Evolutionary conservation across 371 early-diverging fungal species (phyloP).

Genomic region (Mucor piriformis): DNA sequence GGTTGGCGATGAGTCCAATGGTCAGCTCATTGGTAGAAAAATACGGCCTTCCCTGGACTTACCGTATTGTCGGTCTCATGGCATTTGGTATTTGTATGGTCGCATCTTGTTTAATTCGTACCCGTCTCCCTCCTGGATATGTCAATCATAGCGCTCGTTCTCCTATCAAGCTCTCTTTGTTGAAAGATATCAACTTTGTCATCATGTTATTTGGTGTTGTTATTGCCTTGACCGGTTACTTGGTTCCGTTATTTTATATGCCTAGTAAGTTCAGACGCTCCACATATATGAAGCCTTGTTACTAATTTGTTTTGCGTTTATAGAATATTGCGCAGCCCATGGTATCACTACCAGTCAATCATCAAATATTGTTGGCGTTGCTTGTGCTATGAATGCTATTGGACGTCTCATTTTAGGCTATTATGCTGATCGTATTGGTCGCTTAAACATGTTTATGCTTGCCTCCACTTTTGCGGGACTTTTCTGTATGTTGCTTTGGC

Average conservation of each 20-base stretch:
- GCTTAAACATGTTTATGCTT: constrained; percentile 44
- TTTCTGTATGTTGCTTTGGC: constrained; percentile 57
- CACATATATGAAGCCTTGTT: not conserved
- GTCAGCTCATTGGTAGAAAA: constrained; percentile 44
- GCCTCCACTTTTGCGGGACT: constrained; percentile 34
- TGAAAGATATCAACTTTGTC: constrained; percentile 31
- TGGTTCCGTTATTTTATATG: constrained; percentile 38
- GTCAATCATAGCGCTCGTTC: constrained; percentile 22
- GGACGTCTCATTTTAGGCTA: constrained; percentile 71
- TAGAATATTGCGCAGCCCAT: constrained; percentile 34
- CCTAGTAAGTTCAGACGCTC: constrained; percentile 30
- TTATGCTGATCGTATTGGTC: constrained; percentile 66
- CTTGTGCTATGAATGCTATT: constrained; percentile 51
- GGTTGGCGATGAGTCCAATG: constrained; percentile 50
- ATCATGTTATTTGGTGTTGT: constrained; percentile 38
- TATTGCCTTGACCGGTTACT: constrained; percentile 38
- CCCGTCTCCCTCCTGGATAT: constrained; percentile 31
- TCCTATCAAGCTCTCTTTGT: constrained; percentile 30
- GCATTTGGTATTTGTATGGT: constrained; percentile 38
- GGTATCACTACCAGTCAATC: constrained; percentile 25
- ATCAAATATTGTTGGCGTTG: constrained; percentile 34
- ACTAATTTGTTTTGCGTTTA: not conserved
- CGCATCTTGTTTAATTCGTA: constrained; percentile 33
- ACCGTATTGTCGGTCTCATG: constrained; percentile 43
- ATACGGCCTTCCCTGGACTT: constrained; percentile 41